phyloP scores from a whole-genome alignment of 2,329 filamentous ascomycete genomes.

The Xylaria sp. region DNA sequence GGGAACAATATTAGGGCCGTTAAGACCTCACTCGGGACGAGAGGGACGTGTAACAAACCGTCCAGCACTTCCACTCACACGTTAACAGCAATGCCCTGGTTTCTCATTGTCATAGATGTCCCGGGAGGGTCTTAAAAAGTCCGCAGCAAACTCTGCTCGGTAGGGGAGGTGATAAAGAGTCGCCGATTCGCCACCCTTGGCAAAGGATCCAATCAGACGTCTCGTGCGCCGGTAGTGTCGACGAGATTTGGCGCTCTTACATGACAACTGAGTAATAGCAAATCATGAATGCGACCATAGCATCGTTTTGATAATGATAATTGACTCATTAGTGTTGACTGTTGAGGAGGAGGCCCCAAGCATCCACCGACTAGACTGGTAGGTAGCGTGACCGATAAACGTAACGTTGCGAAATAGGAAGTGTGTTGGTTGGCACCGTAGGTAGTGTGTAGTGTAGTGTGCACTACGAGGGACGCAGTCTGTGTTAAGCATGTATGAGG shows the following conservation, averaged over 20 bases:
- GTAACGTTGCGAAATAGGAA: constrained; percentile 29
- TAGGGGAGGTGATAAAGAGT: background rate
- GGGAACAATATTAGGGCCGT: constrained; percentile 10
- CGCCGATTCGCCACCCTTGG: constrained; percentile 3
- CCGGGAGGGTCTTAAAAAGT: background rate
- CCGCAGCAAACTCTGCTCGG: background rate
- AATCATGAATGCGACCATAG: constrained; percentile 16
- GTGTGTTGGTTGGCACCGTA: too few relatives aligned
- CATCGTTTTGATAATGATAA: constrained; percentile 5
- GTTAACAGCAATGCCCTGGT: background rate
- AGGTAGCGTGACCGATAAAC: constrained; percentile 15
- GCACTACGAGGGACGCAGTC: background rate
- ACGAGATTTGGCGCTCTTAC: constrained; percentile 2
- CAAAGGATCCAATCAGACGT: background rate
- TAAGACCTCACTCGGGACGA: background rate
- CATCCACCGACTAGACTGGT: constrained; percentile 11
- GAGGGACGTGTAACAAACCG: background rate
- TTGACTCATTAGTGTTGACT: constrained; percentile 10
- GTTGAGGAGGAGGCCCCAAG: constrained; percentile 20
- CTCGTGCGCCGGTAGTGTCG: constrained; percentile 10
- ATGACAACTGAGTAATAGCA: background rate
- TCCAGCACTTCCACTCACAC: too few relatives aligned
- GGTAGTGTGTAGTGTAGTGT: constrained; percentile 2
- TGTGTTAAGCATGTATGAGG: background rate
- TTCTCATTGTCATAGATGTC: background rate